Conservation (phyloP, 768 basidiomycete species). For the Pleurotus sapidus region DNA sequence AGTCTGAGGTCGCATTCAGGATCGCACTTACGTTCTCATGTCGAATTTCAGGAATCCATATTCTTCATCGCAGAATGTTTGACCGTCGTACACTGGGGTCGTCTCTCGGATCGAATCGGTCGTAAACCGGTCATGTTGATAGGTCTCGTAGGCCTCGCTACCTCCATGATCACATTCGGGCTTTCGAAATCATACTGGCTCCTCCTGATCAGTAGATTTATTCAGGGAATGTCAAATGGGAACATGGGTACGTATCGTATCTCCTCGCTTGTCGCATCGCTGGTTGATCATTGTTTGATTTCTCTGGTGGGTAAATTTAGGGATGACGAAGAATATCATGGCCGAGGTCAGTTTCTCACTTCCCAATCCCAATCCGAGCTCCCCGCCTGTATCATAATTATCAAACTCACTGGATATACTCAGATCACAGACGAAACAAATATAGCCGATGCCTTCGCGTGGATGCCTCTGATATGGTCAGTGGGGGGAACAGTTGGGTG, state of each 20-base stretch:
- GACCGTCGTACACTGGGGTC: conserved; percentile 62
- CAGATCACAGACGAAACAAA: conserved; percentile 19
- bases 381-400: neutral
- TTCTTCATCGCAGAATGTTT: conserved; percentile 58
- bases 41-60: conserved; percentile 47
- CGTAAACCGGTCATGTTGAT: conserved; percentile 50
- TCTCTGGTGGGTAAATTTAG: neutral
- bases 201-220: conserved; percentile 22
- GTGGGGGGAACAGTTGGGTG: conserved; percentile 11
- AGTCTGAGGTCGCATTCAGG: neutral
- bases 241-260: conserved; percentile 30
- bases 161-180: conserved; percentile 30
- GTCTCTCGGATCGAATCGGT: conserved; percentile 55
- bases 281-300: neutral
- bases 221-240: conserved; percentile 35
- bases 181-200: conserved; percentile 28
- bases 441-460: conserved; percentile 19
- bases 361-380: too few relatives aligned
- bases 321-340: conserved; percentile 20
- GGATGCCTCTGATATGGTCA: conserved; percentile 21
- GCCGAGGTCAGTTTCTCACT: conserved; percentile 11
- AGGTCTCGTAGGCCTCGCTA: conserved; percentile 27
- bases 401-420: neutral
- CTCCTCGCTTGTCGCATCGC: neutral
- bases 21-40: neutral